Evolutionary conservation across 352 stramenopile genomes (phyloP), one percentile per base, ranked within the genome.

Genomic region (Globisporangium solare): DNA sequence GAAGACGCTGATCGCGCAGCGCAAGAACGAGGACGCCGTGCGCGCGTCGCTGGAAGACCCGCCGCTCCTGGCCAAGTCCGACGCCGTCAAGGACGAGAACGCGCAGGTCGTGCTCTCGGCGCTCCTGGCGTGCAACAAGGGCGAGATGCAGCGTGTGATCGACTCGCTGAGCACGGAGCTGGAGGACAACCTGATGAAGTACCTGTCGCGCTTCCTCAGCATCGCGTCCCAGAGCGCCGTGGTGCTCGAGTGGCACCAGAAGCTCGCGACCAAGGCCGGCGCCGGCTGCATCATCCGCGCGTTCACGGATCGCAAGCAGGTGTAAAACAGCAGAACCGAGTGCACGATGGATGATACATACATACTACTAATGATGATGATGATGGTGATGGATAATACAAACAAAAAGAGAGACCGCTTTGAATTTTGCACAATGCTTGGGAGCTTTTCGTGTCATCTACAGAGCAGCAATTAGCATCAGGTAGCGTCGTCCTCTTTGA

Each of bases 101-200:
- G 81, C 84, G 32, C 80, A 94, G 59, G 86, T 70, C 35, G 83
- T 94, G 51, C 79, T 94, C 64, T 31, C 66, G 42, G 83, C 82
- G 27, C 61, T 94, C 15, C n/a, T 78, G 47, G 82, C 85, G 18
- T 94, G 85, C 69, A 92, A 92, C 67, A 94, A 94, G 69, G 83
- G 80, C 60, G 85, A 94, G 67, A 91, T 89, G 77, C 79, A 91
- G 67, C 81, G 79, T 57, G 66, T 73, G 24, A 81, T 97, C 58
- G 81, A 94, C 59, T 77, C 72, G 51, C 71, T 97, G 35, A 73
- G 49, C 32, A 75, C 64, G 15, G 70, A 88, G 37, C 60, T 83
- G 49, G 83, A 93, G 56, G 88, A 97, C 63, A 73, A 63, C 8
- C 72, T 97, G 32, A 92, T 96, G 82, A 97, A 96, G 68, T 97